These are phyloP conservation scores for Pulveroboletus frians DNA, from an alignment of 768 basidiomycete genomes.

Conservation along the genomic window DNA sequence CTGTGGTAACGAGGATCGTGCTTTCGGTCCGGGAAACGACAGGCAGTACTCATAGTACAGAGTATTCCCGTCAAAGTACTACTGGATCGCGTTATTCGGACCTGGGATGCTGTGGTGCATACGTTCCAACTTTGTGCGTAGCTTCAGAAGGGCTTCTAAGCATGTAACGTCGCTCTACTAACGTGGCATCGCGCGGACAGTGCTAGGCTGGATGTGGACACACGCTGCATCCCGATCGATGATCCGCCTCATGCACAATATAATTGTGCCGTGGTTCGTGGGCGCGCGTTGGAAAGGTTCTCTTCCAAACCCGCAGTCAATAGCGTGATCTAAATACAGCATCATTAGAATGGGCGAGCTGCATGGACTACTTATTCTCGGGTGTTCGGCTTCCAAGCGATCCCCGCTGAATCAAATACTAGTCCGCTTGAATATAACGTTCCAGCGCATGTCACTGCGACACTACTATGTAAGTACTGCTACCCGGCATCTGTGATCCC, in stretches of 20 bases:
- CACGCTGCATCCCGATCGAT: neutral
- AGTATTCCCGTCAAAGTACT: neutral
- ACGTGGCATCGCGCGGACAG: neutral
- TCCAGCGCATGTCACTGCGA: neutral
- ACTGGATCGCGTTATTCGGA: too few relatives aligned
- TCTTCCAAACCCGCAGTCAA: neutral
- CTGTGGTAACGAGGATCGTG: neutral
- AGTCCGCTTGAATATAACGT: too few relatives aligned
- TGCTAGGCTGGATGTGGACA: neutral
- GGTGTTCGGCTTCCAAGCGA: too few relatives aligned
- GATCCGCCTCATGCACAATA: neutral
- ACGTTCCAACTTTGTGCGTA: too few relatives aligned
- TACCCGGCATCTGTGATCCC: neutral
- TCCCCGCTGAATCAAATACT: too few relatives aligned
- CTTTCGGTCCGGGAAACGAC: neutral
- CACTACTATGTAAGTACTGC: neutral
- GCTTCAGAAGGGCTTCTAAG: neutral
- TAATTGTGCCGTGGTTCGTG: too few relatives aligned
- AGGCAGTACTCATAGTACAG: too few relatives aligned
- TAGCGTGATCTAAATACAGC: too few relatives aligned
- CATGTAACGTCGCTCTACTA: too few relatives aligned
- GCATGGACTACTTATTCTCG: neutral
- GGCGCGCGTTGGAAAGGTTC: too few relatives aligned
- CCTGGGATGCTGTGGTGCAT: too few relatives aligned
- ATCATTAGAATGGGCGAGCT: too few relatives aligned